Percentiles rank a stretch among this genome's conserved stretches.
Conservation (phyloP, 108 stramenopile species). For the Nitzschia sp. region DNA sequence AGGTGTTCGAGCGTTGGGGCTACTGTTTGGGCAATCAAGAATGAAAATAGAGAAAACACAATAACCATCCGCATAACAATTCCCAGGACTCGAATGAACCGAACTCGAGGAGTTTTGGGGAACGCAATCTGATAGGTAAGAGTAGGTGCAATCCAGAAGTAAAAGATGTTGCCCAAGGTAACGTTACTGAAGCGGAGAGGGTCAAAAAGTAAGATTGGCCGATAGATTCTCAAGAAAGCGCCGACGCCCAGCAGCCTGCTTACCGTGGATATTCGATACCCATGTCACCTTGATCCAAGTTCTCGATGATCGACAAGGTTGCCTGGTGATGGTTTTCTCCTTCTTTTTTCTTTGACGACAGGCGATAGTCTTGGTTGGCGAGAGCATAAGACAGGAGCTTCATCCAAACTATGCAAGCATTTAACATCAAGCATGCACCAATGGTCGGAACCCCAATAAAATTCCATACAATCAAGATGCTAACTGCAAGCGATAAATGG, state of each 20-base stretch:
- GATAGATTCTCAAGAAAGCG: neutral
- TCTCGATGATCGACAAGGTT: conserved; percentile 58
- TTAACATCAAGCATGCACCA: conserved; percentile 60
- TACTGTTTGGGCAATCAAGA: conserved; percentile 72
- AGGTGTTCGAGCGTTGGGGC: conserved; percentile 59
- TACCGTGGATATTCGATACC: conserved; percentile 59
- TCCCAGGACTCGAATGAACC: conserved; percentile 48
- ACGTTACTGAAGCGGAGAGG: conserved; percentile 48
- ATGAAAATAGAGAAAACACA: conserved; percentile 49
- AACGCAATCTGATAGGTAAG: conserved; percentile 87
- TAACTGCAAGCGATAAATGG: conserved; percentile 49
- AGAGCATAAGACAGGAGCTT: conserved; percentile 78
- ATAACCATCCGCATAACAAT: conserved; percentile 59
- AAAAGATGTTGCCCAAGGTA: conserved; percentile 73
- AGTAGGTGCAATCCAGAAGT: conserved; percentile 89
- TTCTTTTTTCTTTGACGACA: conserved; percentile 19
- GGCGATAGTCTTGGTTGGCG: conserved; percentile 78
- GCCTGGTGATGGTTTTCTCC: conserved; percentile 21
- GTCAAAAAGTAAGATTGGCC: neutral
- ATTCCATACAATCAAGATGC: conserved; percentile 67
- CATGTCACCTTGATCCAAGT: conserved; percentile 52
- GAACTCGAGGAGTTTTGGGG: conserved; percentile 56
- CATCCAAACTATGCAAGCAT: conserved; percentile 75
- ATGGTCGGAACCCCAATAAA: conserved; percentile 58
- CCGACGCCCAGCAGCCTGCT: neutral